These are phyloP conservation scores for Xylogone sp. DNA, from an alignment of 2,329 filamentous ascomycete genomes.

Conservation along the genomic window DNA sequence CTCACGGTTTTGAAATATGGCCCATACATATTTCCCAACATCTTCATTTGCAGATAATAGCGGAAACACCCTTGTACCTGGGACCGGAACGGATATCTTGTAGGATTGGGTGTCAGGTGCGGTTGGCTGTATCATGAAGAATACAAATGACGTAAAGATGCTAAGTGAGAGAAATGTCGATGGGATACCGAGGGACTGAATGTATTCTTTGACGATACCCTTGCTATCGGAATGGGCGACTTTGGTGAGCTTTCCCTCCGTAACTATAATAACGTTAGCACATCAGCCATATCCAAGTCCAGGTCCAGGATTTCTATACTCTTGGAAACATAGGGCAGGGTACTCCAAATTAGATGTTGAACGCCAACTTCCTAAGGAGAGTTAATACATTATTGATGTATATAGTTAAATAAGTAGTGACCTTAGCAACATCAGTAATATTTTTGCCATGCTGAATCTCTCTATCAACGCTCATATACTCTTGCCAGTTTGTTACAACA, in stretches of 20 bases:
- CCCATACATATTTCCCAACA: conserved; percentile 21
- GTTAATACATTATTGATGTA: background rate
- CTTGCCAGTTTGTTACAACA: conserved; percentile 17
- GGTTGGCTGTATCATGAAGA: conserved; percentile 6
- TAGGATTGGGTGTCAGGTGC: conserved; percentile 9
- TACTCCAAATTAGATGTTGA: conserved; percentile 40
- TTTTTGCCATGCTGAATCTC: conserved; percentile 29
- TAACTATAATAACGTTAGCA: conserved; percentile 20
- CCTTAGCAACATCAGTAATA: conserved; percentile 32
- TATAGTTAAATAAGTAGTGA: conserved; percentile 5
- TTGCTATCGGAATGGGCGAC: conserved; percentile 34
- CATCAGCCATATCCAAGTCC: no score
- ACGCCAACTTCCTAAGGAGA: conserved; percentile 29
- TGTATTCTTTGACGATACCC: conserved; percentile 28
- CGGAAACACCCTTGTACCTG: conserved; percentile 14
- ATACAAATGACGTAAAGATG: conserved; percentile 34
- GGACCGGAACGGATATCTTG: conserved; percentile 13
- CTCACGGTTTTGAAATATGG: conserved; percentile 18
- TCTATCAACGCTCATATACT: conserved; percentile 25
- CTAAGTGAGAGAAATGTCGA: conserved; percentile 42
- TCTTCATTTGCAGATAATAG: conserved; percentile 24
- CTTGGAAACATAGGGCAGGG: conserved; percentile 34
- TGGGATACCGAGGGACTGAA: conserved; percentile 31
- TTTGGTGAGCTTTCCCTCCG: conserved; percentile 32
- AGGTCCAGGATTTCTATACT: conserved; percentile 15